These are phyloP conservation scores for Candida arabinofermentans DNA, from an alignment of 805 yeast genomes.

Conservation along the genomic window DNA sequence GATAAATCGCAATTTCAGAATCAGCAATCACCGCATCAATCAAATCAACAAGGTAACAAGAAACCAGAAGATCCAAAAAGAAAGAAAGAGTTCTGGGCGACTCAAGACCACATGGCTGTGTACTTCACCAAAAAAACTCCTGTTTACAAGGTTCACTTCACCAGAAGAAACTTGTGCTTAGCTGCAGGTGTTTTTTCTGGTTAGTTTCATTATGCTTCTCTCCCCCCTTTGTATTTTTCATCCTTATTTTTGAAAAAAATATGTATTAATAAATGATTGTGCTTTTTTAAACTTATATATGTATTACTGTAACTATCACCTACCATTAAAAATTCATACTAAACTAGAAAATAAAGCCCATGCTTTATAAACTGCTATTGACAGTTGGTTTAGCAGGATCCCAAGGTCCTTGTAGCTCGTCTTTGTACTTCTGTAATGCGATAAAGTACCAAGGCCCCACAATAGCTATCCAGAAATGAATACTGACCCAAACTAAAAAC, in stretches of 20 bases:
- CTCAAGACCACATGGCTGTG: slow-evolving; percentile 88
- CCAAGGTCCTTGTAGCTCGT: slow-evolving; percentile 91
- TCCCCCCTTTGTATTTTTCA: not conserved
- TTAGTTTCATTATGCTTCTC: slow-evolving; percentile 8
- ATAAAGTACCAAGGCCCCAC: slow-evolving; percentile 69
- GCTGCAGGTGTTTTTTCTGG: slow-evolving; percentile 86
- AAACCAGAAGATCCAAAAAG: slow-evolving; percentile 45
- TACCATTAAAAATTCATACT: too few species aligned
- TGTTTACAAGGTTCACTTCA: slow-evolving; percentile 87
- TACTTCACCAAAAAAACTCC: slow-evolving; percentile 93
- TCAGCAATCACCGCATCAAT: slow-evolving; percentile 15
- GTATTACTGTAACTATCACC: too few species aligned
- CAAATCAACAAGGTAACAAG: slow-evolving; percentile 12
- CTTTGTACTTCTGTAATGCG: slow-evolving; percentile 71
- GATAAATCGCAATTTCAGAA: slow-evolving; percentile 23
- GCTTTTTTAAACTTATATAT: too few species aligned
- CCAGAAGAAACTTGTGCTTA: slow-evolving; percentile 82
- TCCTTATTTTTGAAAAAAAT: not conserved
- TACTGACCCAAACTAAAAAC: slow-evolving; percentile 45
- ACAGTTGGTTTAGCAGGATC: slow-evolving; percentile 77
- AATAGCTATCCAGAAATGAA: slow-evolving; percentile 46
- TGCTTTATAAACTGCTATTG: slow-evolving; percentile 27
- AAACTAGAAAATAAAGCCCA: not conserved
- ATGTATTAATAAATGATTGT: not conserved
- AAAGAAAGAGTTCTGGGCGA: slow-evolving; percentile 70